These are phyloP conservation scores for Tricholoma terreum DNA, from an alignment of 768 basidiomycete species.

Conservation along the genomic window DNA sequence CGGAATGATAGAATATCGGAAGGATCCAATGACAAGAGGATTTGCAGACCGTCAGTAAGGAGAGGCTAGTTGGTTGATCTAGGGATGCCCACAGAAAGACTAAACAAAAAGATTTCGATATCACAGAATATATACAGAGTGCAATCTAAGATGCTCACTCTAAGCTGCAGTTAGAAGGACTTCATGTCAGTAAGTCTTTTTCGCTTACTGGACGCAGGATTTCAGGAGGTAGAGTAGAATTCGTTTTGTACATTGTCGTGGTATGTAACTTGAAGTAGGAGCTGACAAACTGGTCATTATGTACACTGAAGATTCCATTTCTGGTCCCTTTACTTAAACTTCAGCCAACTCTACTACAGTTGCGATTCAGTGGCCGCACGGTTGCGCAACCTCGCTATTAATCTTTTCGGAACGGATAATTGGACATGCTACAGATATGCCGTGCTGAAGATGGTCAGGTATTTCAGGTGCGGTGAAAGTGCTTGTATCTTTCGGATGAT, in stretches of 20 bases:
- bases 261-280: no score
- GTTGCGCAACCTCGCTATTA: neutral
- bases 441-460: constrained; percentile 63
- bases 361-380: no score
- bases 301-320: neutral
- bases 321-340: neutral
- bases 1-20: constrained; percentile 23
- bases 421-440: constrained; percentile 59
- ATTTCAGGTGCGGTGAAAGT: constrained; percentile 42
- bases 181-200: neutral
- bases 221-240: constrained; percentile 6
- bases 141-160: neutral
- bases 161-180: neutral
- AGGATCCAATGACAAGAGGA: constrained; percentile 16
- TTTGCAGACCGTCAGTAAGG: constrained; percentile 9
- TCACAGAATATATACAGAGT: neutral
- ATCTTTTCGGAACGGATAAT: neutral
- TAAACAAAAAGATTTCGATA: neutral
- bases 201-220: constrained; percentile 6
- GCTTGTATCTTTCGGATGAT: neutral
- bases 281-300: constrained; percentile 1
- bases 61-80: constrained; percentile 1
- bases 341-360: no score
- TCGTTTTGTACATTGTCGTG: neutral
- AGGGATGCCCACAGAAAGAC: constrained; percentile 16